Evolutionary conservation across 148 eudicot genomes (phyloP).

Genomic region (Limonium bicolor): DNA sequence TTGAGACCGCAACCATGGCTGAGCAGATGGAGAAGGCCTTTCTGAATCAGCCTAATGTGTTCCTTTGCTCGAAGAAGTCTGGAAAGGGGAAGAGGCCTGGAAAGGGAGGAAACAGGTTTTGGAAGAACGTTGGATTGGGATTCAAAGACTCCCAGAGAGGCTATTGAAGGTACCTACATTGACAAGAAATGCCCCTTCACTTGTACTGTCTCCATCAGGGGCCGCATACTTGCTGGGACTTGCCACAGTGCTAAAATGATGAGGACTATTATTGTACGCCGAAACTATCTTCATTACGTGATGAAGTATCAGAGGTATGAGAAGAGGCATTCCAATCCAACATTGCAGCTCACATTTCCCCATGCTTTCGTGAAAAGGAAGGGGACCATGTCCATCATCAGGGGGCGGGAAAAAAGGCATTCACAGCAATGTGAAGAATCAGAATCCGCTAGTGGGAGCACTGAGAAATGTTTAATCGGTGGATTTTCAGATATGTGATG

Average conservation of each 20-base stretch:
- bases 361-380: slow-evolving; percentile 52
- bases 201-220: slow-evolving; percentile 58
- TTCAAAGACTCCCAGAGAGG: slow-evolving; percentile 12
- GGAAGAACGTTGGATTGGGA: slow-evolving; percentile 11
- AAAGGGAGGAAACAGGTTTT: slow-evolving; percentile 11
- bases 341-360: slow-evolving; percentile 48
- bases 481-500: too few species aligned
- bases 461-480: too few species aligned
- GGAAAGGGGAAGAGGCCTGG: slow-evolving; percentile 11
- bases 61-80: slow-evolving; percentile 7
- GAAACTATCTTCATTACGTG: slow-evolving; percentile 62
- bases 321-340: slow-evolving; percentile 54
- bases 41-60: slow-evolving; percentile 26
- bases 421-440: slow-evolving; percentile 30
- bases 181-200: slow-evolving; percentile 90
- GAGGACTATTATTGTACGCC: slow-evolving; percentile 61
- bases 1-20: too few species aligned
- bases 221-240: slow-evolving; percentile 66
- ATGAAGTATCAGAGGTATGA: slow-evolving; percentile 69
- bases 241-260: slow-evolving; percentile 91
- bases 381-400: slow-evolving; percentile 39
- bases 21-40: slow-evolving; percentile 35
- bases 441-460: too few species aligned
- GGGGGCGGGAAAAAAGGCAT: slow-evolving; percentile 55
- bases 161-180: slow-evolving; percentile 34